Conservation (phyloP, 2,329 filamentous ascomycete species). For the Arachnopeziza araneosa region DNA sequence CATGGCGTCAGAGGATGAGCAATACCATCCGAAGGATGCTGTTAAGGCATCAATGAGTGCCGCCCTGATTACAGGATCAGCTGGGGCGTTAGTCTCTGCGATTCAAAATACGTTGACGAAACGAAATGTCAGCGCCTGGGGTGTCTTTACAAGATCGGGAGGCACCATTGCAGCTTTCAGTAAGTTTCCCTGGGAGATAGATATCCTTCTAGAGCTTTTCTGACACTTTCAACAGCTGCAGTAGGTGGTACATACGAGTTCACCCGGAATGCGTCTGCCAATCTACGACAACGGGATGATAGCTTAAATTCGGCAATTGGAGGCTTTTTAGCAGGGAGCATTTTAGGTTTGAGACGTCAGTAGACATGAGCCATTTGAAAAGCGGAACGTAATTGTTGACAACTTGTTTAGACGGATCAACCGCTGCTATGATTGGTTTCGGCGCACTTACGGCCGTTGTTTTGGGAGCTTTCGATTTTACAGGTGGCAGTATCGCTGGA, state of each 20-base stretch:
- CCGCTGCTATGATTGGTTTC: conserved; percentile 61
- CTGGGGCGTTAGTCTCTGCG: conserved; percentile 67
- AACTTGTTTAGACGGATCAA: conserved; percentile 46
- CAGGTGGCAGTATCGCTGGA: conserved; percentile 52
- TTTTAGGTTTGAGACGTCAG: conserved; percentile 57
- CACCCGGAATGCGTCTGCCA: conserved; percentile 58
- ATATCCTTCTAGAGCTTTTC: background rate
- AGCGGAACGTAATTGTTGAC: conserved; percentile 4
- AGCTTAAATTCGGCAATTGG: conserved; percentile 58
- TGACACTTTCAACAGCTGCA: conserved; percentile 43
- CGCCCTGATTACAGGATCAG: conserved; percentile 57
- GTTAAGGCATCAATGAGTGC: conserved; percentile 61
- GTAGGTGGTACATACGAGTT: conserved; percentile 66
- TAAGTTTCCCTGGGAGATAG: background rate
- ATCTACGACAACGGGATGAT: conserved; percentile 64
- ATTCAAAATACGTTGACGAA: conserved; percentile 83
- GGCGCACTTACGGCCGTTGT: conserved; percentile 50
- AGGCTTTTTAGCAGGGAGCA: conserved; percentile 58
- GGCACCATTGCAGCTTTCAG: conserved; percentile 56
- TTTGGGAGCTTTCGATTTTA: conserved; percentile 57
- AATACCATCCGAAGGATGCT: conserved; percentile 71
- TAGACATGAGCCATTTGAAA: background rate
- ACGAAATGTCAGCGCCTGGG: conserved; percentile 74
- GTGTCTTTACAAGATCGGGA: conserved; percentile 74
- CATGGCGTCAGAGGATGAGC: conserved; percentile 46